Evolutionary conservation across 1,139 yeast genomes (phyloP).

Genomic region (Scheffersomyces titani): DNA sequence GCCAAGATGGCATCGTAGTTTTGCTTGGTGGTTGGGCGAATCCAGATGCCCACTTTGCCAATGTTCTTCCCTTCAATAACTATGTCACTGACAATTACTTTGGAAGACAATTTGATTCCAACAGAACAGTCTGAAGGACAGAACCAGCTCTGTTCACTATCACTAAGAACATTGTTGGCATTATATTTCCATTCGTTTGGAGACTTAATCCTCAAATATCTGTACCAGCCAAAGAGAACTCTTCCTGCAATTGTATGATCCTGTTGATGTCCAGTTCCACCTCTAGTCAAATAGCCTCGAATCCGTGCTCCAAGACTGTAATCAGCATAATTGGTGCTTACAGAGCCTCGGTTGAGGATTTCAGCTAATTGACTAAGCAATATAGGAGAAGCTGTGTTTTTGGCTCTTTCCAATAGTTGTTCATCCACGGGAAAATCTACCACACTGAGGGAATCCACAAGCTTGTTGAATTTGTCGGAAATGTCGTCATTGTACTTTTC

Average conservation of each 20-base stretch:
- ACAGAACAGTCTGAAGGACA: conserved; percentile 34
- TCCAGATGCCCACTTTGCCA: neutral
- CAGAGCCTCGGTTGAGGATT: conserved; percentile 35
- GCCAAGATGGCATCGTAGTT: neutral
- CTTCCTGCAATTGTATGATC: conserved; percentile 17
- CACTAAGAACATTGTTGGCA: conserved; percentile 42
- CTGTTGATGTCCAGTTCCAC: conserved; percentile 1
- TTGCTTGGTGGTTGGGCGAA: neutral
- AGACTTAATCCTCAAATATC: conserved; percentile 28
- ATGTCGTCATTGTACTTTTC: conserved; percentile 23
- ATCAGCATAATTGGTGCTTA: conserved; percentile 45
- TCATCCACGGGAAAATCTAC: conserved; percentile 1
- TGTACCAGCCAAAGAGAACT: conserved; percentile 44
- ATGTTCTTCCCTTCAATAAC: conserved; percentile 22
- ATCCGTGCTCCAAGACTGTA: conserved; percentile 42
- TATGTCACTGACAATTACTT: conserved; percentile 40
- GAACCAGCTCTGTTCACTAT: conserved; percentile 37
- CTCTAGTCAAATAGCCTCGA: conserved; percentile 40
- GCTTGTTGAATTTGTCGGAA: conserved; percentile 25
- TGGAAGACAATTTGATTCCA: conserved; percentile 36
- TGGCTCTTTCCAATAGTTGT: neutral
- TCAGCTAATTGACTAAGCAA: conserved; percentile 23
- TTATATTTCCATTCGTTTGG: conserved; percentile 32
- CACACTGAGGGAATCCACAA: conserved; percentile 26
- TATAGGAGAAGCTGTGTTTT: neutral